Base-by-base conservation (phyloP, 2,329 filamentous ascomycete genomes). In the Thermoascus crustaceus region DNA sequence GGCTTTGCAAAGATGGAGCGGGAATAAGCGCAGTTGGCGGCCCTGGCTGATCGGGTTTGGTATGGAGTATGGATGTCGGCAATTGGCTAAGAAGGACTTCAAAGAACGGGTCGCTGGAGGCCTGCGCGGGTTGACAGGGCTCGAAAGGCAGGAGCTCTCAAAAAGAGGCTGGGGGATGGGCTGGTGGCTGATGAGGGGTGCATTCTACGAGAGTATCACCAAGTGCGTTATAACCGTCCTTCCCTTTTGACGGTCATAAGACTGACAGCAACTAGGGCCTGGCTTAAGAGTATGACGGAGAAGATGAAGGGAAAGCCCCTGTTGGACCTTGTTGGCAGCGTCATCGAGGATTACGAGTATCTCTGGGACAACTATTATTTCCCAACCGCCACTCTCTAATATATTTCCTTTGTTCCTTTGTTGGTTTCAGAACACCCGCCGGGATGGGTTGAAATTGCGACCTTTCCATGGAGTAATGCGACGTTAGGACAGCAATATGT, bases 311-410 rank as follows among this genome's bases (percentile, higher is more conserved):
- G 78, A 46, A 82, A 80, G 53, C 79, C 83, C 34, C 71, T 94
- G 60, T 75, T 93, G 30, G 79, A 83, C 46, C 76, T 98, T 55
- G 71, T 94, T 16, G 83, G 80, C 6, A 85, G 84, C 38, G 82
- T 98, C 30, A 63, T 96, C 44, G 87, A 95, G 57, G 91, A 98
- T 59, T 98, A 98, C 57, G 85, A 94, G 61, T 96, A 93, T 58
- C 70, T 98, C 20, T 98, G 91, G 91, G 87, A 95, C 63, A 88
- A 93, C 51, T 96, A 95, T 61, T 93, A 96, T 63, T 98, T 96
- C 61, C 72, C 76, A 11, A 81, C 76, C 1, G 71, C 75, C 17
- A 80, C 75, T 8, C 48, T 65, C 30, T 65, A 43, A 54, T 37
- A 31, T 39, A 37, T 37, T 35, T 34, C 24, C 39, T 41, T 41